Conservation (phyloP, 2,329 filamentous ascomycete species). For the Sporothrix luriei region DNA sequence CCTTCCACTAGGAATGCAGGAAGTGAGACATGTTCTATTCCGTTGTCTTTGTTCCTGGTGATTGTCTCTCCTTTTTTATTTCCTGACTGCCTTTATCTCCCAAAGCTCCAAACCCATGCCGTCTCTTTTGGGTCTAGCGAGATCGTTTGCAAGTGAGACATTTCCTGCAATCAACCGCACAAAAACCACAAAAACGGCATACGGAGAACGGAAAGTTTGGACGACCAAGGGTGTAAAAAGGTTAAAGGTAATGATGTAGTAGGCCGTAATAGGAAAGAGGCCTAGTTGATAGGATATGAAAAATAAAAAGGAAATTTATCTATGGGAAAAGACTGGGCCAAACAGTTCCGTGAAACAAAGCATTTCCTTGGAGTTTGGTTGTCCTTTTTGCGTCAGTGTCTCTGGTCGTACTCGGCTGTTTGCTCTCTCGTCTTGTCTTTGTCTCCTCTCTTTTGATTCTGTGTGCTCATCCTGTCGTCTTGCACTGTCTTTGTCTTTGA, state of each 20-base stretch:
- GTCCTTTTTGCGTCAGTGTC: neutral
- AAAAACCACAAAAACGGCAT: neutral
- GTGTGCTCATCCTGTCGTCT: neutral
- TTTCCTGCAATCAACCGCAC: conserved; percentile 6
- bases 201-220: neutral
- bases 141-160: conserved; percentile 17
- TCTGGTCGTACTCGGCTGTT: neutral
- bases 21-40: conserved; percentile 23
- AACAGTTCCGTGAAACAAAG: neutral
- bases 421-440: neutral
- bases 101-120: too few species aligned
- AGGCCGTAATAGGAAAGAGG: too few species aligned
- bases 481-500: neutral
- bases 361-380: neutral
- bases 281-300: neutral
- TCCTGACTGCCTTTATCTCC: neutral
- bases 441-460: neutral
- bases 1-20: too few species aligned
- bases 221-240: too few species aligned
- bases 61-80: neutral
- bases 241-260: too few species aligned
- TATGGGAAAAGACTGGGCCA: neutral
- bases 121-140: neutral
- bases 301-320: neutral
- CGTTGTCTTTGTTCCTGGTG: conserved; percentile 21